phyloP scores from a whole-genome alignment of 371 early-diverging fungal genomes.

The Dichotomocladium elegans region DNA sequence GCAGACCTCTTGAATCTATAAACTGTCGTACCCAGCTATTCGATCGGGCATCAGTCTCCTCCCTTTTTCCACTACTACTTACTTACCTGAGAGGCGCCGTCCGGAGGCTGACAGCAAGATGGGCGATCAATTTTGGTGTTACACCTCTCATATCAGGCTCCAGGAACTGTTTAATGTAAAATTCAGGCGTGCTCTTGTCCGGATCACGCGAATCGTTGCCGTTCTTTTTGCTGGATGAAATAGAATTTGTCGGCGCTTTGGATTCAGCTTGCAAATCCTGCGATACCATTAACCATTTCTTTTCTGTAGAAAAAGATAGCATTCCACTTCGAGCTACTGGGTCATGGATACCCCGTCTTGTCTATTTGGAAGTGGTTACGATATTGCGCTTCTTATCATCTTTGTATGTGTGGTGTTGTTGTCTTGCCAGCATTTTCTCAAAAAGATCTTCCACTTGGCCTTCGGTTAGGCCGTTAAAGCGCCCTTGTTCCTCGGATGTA shows the following conservation, averaged over 20 bases:
- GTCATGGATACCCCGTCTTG: slow-evolving; percentile 46
- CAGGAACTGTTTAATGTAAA: slow-evolving; percentile 56
- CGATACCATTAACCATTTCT: slow-evolving; percentile 50
- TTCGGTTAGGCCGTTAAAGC: slow-evolving; percentile 14
- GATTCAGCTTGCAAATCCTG: slow-evolving; percentile 43
- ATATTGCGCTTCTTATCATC: neutral
- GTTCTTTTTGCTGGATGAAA: slow-evolving; percentile 14
- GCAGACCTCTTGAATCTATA: slow-evolving; percentile 67
- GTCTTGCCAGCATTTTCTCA: slow-evolving; percentile 48
- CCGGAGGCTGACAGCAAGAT: slow-evolving; percentile 61
- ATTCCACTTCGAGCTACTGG: slow-evolving; percentile 28
- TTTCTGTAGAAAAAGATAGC: slow-evolving; percentile 41
- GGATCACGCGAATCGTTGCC: slow-evolving; percentile 15
- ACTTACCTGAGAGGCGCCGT: slow-evolving; percentile 73
- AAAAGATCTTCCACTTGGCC: slow-evolving; percentile 42
- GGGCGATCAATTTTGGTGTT: slow-evolving; percentile 54
- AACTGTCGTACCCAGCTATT: slow-evolving; percentile 61
- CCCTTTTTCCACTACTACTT: neutral
- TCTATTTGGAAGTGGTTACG: slow-evolving; percentile 18
- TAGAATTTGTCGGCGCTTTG: slow-evolving; percentile 11
- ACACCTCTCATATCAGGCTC: slow-evolving; percentile 60
- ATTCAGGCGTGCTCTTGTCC: slow-evolving; percentile 64
- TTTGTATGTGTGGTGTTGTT: neutral
- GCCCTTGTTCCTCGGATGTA: neutral
- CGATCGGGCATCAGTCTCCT: neutral